Base-by-base conservation (phyloP, 1,284 basidiomycete genomes). In the Bjerkandera adusta region DNA sequence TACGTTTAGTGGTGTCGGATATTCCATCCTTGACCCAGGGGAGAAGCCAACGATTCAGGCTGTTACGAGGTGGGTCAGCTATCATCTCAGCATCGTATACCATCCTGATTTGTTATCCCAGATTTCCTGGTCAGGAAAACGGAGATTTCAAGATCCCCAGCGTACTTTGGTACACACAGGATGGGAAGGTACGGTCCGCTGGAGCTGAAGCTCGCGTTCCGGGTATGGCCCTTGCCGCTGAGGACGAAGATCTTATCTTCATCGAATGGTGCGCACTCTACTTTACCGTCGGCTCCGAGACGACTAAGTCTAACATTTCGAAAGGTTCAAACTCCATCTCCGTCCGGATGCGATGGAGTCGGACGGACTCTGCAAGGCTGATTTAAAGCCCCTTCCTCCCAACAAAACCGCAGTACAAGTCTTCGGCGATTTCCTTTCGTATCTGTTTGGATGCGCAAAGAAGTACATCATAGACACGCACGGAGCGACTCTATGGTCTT, bases 281-380 rank as follows among this genome's bases (percentile, higher is more conserved):
- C 18, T n/a, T 22, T 25, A 4, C 13, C 2, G 13, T 1, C 26
- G 34, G 15, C 6, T 22, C 21, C 33, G 30, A n/a, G 5, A 13
- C 40, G 32, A 22, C 13, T 24, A 18, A 18, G 22, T 35, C 13
- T 7, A 24, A 20, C 22, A 20, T 30, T n/a, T 13, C 32, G 21
- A 20, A 16, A 82, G 79, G 80, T 82, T 80, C 67, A 82, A 83
- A 55, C 59, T 82, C 0, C 71, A 79, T 53, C 60, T 83, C 2
- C 71, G 75, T 0, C 72, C 75, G 4, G 54, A 52, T 16, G 62
- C 65, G 15, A 54, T 69, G 27, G 58, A 50, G 41, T 54, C 42
- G 13, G 49, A 39, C 0, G 59, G 60, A 38, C 58, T 63, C 13
- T 52, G 54, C 6, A 49, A 59, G 41, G 46, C 57, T 10, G 58